These are phyloP conservation scores for Yarrowia porcina DNA, from an alignment of 805 yeast genomes.

Conservation along the genomic window DNA sequence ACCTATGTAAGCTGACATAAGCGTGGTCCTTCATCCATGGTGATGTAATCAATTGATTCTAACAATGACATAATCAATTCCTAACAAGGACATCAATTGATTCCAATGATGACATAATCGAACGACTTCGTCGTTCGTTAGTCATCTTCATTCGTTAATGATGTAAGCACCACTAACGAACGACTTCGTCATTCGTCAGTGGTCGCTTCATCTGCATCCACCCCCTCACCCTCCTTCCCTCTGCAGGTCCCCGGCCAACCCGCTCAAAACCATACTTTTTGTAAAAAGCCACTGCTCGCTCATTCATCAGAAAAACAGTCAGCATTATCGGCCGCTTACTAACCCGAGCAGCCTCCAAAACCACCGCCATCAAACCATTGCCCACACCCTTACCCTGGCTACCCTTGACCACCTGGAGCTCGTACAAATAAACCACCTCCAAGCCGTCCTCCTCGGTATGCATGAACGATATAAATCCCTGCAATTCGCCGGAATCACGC, in stretches of 20 bases:
- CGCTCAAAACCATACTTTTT: conserved; percentile 28
- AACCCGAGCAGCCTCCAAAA: conserved; percentile 11
- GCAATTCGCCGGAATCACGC: neutral
- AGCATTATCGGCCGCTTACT: conserved; percentile 27
- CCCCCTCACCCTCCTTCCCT: conserved; percentile 4
- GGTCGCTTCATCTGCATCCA: conserved; percentile 26
- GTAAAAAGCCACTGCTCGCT: conserved; percentile 32
- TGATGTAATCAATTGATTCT: too few relatives aligned
- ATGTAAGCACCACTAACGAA: too few relatives aligned
- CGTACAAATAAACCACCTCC: conserved; percentile 33
- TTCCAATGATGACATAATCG: too few relatives aligned
- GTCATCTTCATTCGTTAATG: too few relatives aligned
- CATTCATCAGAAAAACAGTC: conserved; percentile 33
- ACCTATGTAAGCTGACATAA: too few relatives aligned
- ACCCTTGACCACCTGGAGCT: conserved; percentile 32
- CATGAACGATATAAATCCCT: conserved; percentile 29
- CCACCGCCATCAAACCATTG: conserved; percentile 28
- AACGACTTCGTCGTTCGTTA: too few relatives aligned
- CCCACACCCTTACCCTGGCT: conserved; percentile 33
- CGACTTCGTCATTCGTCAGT: too few relatives aligned
- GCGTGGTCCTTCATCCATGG: too few relatives aligned
- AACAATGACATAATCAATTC: too few relatives aligned
- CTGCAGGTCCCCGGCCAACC: neutral
- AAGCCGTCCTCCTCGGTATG: conserved; percentile 28
- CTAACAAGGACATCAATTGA: too few relatives aligned